Evolutionary conservation across 1,284 basidiomycete genomes (phyloP), one percentile per base, ranked within the genome.

Genomic region (Malassezia psittaci): DNA sequence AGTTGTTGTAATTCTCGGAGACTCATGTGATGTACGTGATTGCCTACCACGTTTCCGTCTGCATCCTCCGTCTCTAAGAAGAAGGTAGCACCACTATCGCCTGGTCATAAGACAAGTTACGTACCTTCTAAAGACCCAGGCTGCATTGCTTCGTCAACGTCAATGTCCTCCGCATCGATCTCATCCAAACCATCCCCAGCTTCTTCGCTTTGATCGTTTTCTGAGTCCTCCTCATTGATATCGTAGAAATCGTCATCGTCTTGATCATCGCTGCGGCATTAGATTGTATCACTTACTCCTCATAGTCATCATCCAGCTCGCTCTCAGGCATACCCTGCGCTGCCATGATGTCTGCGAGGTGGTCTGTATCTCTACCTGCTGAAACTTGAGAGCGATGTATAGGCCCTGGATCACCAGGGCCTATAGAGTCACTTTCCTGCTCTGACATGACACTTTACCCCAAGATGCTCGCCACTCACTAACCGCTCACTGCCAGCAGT

Each of bases 141-240:
- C 34, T 36, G 6, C 42, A 43, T 15, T 19, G n/a, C 50, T 19
- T 24, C 34, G 24, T 64, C 62, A 45, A 61, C 62, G 8, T 64
- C 52, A 1, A 62, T 37, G 41, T 57, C 50, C 6, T 63, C 62
- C 2, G 62, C 63, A 24, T 61, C 54, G 2, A 63, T 62, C n/a
- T 67, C 65, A 12, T 56, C 59, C 10, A 60, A 32, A 16, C 32
- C 41, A 16, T 43, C 41, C 5, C 32, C 41, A 1, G 13, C 2
- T 13, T 43, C 19, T 7, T 18, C 19, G 7, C 11, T 16, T 8
- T 54, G 44, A 16, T 52, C 59, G 10, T 53, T 48, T 12, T 54
- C 56, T 11, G 41, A 52, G 21, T 49, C 55, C 15, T 56, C 46
- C 7, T 62, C 57, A 9, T 45, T 49, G 2, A 50, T 54, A 39